Conservation (phyloP, 78 protist species). For the Fonticula alba region DNA sequence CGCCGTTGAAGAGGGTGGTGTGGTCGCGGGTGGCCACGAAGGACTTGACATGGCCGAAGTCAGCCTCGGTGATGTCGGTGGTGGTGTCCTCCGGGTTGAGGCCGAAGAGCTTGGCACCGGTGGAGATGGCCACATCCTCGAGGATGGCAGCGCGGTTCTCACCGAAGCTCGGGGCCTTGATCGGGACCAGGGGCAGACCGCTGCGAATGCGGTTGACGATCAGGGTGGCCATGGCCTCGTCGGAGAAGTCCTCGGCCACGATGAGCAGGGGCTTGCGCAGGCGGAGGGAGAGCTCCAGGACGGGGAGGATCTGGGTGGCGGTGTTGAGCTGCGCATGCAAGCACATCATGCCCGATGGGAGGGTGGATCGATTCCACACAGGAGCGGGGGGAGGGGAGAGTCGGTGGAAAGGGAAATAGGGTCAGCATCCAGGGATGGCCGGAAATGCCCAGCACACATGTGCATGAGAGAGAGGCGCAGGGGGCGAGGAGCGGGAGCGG, state of each 20-base stretch:
- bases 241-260: constrained; percentile 88
- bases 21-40: constrained; percentile 63
- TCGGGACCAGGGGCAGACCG: constrained; percentile 21
- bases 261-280: constrained; percentile 58
- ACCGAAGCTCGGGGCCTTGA: constrained; percentile 98
- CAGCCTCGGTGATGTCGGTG: constrained; percentile 9
- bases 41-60: constrained; percentile 73
- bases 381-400: too few relatives aligned
- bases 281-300: constrained; percentile 56
- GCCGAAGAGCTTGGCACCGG: constrained; percentile 70
- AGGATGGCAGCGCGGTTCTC: constrained; percentile 78
- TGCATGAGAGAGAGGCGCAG: too few relatives aligned
- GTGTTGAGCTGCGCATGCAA: too few relatives aligned
- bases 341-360: too few relatives aligned
- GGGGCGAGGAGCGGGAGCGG: too few relatives aligned
- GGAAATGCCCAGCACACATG: too few relatives aligned
- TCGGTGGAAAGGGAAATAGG: too few relatives aligned
- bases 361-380: too few relatives aligned
- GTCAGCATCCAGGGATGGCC: too few relatives aligned
- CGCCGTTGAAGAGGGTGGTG: constrained; percentile 84
- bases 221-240: constrained; percentile 79
- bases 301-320: constrained; percentile 52
- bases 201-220: constrained; percentile 79
- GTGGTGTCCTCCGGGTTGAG: constrained; percentile 34
- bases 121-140: constrained; percentile 89